These are phyloP conservation scores for Colletotrichum sp. DNA, from an alignment of 2,329 filamentous ascomycete genomes.

Conservation along the genomic window DNA sequence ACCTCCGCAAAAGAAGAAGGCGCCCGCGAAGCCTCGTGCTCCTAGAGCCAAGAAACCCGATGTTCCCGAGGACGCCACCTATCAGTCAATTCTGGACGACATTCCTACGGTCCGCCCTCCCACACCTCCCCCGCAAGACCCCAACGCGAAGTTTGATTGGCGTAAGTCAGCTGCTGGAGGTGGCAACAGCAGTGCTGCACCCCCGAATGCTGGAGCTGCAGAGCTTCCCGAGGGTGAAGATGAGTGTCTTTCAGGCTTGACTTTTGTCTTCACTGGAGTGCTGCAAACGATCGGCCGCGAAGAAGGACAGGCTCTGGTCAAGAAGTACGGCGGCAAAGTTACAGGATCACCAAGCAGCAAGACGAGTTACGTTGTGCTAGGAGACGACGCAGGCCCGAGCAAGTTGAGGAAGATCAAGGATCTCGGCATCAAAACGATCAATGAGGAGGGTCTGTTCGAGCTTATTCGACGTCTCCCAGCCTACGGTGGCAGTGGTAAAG, in stretches of 20 bases:
- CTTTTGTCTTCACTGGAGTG: slow-evolving; percentile 94
- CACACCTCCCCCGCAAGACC: slow-evolving; percentile 77
- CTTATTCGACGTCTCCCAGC: slow-evolving; percentile 83
- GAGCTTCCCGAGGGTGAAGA: slow-evolving; percentile 85
- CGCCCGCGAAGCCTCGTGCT: slow-evolving; percentile 63
- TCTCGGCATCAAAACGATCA: slow-evolving; percentile 85
- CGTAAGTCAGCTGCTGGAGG: slow-evolving; percentile 63
- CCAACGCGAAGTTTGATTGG: slow-evolving; percentile 81
- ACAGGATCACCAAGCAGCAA: slow-evolving; percentile 86
- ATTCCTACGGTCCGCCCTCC: slow-evolving; percentile 85
- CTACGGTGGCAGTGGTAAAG: slow-evolving; percentile 86
- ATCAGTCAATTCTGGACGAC: slow-evolving; percentile 86
- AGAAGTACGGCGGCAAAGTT: slow-evolving; percentile 92
- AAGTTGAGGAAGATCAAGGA: slow-evolving; percentile 88
- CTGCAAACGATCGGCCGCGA: slow-evolving; percentile 82
- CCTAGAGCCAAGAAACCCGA: slow-evolving; percentile 69
- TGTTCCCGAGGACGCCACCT: slow-evolving; percentile 69
- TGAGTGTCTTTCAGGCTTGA: slow-evolving; percentile 87
- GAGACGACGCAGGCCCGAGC: slow-evolving; percentile 88
- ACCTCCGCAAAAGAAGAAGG: slow-evolving; percentile 64
- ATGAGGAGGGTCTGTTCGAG: slow-evolving; percentile 90
- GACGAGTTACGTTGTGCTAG: slow-evolving; percentile 92
- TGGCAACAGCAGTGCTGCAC: slow-evolving; percentile 63
- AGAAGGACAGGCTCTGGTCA: slow-evolving; percentile 85
- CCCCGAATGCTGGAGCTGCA: slow-evolving; percentile 65